Conservation (phyloP, 371 early-diverging fungal genomes). For the Haplosporangium sp. region DNA sequence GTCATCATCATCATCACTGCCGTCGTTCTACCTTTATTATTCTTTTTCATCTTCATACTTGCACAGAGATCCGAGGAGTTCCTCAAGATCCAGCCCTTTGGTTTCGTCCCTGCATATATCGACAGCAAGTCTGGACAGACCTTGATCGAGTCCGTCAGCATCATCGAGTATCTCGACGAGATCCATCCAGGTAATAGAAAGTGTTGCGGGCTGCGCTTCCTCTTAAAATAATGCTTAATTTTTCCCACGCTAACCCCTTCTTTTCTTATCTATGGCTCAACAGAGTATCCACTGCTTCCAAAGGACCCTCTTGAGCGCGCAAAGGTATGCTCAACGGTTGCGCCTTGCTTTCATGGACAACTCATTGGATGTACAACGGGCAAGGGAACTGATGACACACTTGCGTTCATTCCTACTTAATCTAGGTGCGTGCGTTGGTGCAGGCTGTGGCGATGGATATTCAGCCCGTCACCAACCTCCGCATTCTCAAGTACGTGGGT, state of each 20-base stretch:
- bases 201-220: background rate
- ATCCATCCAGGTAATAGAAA: conserved; percentile 62
- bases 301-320: conserved; percentile 72
- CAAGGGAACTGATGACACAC: no score
- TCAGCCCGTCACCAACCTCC: conserved; percentile 89
- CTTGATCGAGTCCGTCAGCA: conserved; percentile 81
- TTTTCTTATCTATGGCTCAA: background rate
- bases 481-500: conserved; percentile 72
- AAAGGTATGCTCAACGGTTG: conserved; percentile 46
- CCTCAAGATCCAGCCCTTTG: conserved; percentile 70
- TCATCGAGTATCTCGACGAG: conserved; percentile 92
- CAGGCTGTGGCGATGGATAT: conserved; percentile 84
- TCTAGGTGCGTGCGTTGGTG: conserved; percentile 77
- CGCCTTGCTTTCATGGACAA: no score
- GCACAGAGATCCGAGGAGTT: conserved; percentile 65
- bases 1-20: no score
- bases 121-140: conserved; percentile 63
- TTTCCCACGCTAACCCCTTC: conserved; percentile 35
- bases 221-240: background rate
- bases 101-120: conserved; percentile 76
- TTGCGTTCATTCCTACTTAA: no score
- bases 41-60: no score
- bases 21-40: no score
- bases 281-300: conserved; percentile 78
- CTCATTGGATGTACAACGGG: no score